These are phyloP conservation scores for Mycosphaerella arachidis DNA, from an alignment of 2,329 filamentous ascomycete genomes.

Conservation along the genomic window DNA sequence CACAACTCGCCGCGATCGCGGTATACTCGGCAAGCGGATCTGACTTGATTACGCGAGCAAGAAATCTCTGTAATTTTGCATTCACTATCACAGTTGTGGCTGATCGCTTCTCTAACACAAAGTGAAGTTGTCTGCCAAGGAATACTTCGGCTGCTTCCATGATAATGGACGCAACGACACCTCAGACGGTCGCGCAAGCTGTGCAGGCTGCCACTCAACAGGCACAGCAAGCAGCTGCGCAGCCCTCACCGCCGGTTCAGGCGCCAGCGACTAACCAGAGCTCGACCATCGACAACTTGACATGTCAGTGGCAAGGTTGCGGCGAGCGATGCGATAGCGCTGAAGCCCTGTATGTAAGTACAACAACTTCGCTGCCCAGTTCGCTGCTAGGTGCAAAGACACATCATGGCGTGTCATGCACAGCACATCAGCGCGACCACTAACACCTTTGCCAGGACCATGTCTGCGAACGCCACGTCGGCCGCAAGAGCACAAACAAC, in stretches of 20 bases:
- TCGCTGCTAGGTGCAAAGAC: neutral
- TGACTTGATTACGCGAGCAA: neutral
- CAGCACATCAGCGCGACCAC: slow-evolving; percentile 11
- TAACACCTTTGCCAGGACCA: slow-evolving; percentile 63
- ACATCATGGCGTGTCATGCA: neutral
- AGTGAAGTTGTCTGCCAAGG: neutral
- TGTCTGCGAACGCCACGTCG: slow-evolving; percentile 96
- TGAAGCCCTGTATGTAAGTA: slow-evolving; percentile 59
- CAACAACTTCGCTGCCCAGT: neutral
- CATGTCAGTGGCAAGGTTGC: slow-evolving; percentile 61
- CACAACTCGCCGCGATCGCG: neutral
- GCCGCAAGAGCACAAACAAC: slow-evolving; percentile 98
- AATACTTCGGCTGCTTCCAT: neutral
- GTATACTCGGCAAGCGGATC: neutral
- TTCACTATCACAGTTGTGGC: neutral
- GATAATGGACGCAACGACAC: slow-evolving; percentile 3
- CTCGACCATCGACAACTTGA: slow-evolving; percentile 42
- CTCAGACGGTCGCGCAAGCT: slow-evolving; percentile 27
- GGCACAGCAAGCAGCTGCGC: slow-evolving; percentile 23
- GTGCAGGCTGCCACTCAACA: slow-evolving; percentile 29
- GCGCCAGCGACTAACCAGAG: slow-evolving; percentile 27
- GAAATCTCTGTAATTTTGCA: neutral
- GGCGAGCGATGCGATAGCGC: slow-evolving; percentile 55
- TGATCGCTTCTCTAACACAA: neutral
- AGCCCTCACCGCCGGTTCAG: slow-evolving; percentile 28